Evolutionary conservation across 441 rosid genomes (phyloP), one percentile per base, ranked within the genome.

Genomic region (Mallotus japonicus): DNA sequence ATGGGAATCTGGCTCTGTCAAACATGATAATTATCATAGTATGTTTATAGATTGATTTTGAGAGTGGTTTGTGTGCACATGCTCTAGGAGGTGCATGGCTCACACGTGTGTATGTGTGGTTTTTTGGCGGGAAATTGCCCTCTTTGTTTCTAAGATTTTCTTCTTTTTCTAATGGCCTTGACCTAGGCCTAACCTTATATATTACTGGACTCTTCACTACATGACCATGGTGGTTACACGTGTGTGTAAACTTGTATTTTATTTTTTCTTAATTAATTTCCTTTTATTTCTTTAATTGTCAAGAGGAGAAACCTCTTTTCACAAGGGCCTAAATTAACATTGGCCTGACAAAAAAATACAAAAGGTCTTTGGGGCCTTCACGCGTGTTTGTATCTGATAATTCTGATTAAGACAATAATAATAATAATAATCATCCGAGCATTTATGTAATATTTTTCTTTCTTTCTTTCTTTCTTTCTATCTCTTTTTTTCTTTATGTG

Each of bases 291-390:
- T 67, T 49, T 55, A 19, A 62, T 68, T 54, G 28, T 32, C 7
- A 24, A 34, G 77, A 74, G 81, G 84, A 53, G 72, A 73, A 64
- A 53, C 64, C 73, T 77, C 81, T 77, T 73, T 28, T 67, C 60
- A 44, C 58, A 12, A 11, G 80, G 80, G 81, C 82, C 78, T 54
- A 59, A 71, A 37, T 56, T 59, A 67, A 60, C n/a, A 67, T 60
- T 59, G 84, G 83, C 81, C 79, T 65, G 73, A 73, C 67, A 69
- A 77, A 24, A 28, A 77, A 24, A 77, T 28, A 77, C 72, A 55
- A 62, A 82, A 73, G 87, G 87, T 78, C 82, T 80, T 83, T 80
- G 86, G 89, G 89, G 84, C 83, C 88, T 80, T 78, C 47, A 67
- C 14, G 82, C 73, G 77, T 83, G 88, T 65, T 63, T 84, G 88